Evolutionary conservation across 192 early-diverging fungal genomes (phyloP).

Genomic region (Backusella circina): DNA sequence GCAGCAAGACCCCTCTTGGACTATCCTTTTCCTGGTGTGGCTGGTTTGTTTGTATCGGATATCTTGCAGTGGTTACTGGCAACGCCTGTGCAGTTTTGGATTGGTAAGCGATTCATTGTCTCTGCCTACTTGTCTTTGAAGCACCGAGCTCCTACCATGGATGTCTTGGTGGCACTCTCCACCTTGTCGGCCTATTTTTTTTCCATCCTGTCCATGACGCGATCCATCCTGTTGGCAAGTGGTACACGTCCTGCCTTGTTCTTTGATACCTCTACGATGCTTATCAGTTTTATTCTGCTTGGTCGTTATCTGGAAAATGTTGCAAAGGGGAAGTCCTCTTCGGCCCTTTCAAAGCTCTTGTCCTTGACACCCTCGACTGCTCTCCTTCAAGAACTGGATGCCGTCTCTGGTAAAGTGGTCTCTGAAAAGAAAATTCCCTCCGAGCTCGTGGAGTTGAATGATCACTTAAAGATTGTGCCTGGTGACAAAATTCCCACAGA

Average conservation of each 20-base stretch:
- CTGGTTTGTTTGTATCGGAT: constrained; percentile 66
- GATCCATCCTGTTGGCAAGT: constrained; percentile 49
- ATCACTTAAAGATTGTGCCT: constrained; percentile 83
- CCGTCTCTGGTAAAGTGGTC: constrained; percentile 43
- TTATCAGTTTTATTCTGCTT: constrained; percentile 89
- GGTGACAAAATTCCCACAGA: constrained; percentile 93
- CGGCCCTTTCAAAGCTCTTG: constrained; percentile 84
- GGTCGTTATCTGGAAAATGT: constrained; percentile 92
- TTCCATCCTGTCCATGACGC: constrained; percentile 71
- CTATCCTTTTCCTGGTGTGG: constrained; percentile 37
- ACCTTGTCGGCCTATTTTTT: constrained; percentile 84
- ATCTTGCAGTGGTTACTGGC: constrained; percentile 69
- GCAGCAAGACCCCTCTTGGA: constrained; percentile 28
- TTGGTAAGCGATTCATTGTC: constrained; percentile 78
- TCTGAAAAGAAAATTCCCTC: constrained; percentile 73
- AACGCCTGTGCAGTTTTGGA: constrained; percentile 87
- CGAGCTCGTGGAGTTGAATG: constrained; percentile 83
- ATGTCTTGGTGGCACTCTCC: constrained; percentile 84
- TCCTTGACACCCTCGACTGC: constrained; percentile 82
- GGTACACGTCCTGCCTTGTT: constrained; percentile 72
- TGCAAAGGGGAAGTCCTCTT: constrained; percentile 92
- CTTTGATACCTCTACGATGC: constrained; percentile 89
- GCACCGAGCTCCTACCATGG: constrained; percentile 90
- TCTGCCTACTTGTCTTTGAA: constrained; percentile 76
- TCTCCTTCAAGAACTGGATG: constrained; percentile 48